Evolutionary conservation across 768 basidiomycete species (phyloP).

Genomic region (Calocybe cyanea): DNA sequence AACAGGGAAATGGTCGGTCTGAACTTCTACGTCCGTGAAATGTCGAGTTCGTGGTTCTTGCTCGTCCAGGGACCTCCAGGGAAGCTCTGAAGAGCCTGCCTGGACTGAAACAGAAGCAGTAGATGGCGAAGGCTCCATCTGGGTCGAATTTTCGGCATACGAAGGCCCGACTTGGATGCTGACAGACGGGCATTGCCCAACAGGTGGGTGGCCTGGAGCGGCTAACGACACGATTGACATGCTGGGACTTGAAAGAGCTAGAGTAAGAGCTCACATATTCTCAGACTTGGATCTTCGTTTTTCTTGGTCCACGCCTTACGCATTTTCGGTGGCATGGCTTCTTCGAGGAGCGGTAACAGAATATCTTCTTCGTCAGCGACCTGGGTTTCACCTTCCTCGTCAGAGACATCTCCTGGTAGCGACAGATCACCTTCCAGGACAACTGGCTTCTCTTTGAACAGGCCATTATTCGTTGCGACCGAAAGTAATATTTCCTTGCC

Average conservation of each 20-base stretch:
- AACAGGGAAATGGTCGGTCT: constrained; percentile 16
- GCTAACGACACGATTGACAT: constrained; percentile 2
- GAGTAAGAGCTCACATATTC: constrained; percentile 31
- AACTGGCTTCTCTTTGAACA: constrained; percentile 53
- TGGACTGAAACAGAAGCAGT: constrained; percentile 20
- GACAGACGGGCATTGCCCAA: constrained; percentile 31
- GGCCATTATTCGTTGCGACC: constrained; percentile 47
- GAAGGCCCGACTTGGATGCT: constrained; percentile 37
- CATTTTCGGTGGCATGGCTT: constrained; percentile 60
- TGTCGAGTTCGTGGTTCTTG: constrained; percentile 16
- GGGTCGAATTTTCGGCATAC: constrained; percentile 34
- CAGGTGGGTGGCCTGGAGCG: constrained; percentile 7
- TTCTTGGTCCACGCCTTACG: constrained; percentile 56
- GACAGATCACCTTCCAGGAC: constrained; percentile 52
- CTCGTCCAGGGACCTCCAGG: constrained; percentile 11
- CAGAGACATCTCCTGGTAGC: constrained; percentile 30
- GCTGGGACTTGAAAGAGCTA: background rate
- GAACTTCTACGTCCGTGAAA: constrained; percentile 13
- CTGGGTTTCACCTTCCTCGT: constrained; percentile 38
- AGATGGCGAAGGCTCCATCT: constrained; percentile 20
- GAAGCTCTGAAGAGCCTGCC: constrained; percentile 13
- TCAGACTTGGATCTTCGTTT: constrained; percentile 38
- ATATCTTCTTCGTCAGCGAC: constrained; percentile 37
- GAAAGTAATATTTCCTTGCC: constrained; percentile 69
- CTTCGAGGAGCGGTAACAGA: constrained; percentile 21